A percentile compares a stretch with the other conserved stretches of the same genome.
phyloP scores from a whole-genome alignment of 2,329 filamentous ascomycete species.

The Metarhizium anisopliae region DNA sequence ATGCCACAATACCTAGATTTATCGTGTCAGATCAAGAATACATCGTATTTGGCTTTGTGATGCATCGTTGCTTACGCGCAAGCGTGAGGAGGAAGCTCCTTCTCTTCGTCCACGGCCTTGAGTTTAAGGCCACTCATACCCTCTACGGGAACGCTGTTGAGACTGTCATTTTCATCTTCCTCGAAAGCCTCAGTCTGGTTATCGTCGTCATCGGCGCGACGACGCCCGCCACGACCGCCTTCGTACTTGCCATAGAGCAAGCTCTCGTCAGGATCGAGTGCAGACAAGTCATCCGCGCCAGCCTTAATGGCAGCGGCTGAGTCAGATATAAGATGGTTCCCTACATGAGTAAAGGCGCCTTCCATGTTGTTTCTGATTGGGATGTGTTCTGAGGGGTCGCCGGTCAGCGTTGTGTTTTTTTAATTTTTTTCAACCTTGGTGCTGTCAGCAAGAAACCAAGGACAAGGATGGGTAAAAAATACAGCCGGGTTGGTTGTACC shows the following conservation, averaged over 20 bases:
- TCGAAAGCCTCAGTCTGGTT: constrained; percentile 77
- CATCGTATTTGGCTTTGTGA: not conserved
- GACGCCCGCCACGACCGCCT: constrained; percentile 46
- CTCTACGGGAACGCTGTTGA: constrained; percentile 75
- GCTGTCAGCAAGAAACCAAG: not conserved
- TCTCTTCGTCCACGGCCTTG: constrained; percentile 62
- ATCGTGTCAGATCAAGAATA: not conserved
- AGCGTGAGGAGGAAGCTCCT: constrained; percentile 85
- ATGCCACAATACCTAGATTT: constrained; percentile 80
- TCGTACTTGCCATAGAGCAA: constrained; percentile 65
- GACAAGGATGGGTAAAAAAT: not conserved
- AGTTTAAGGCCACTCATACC: constrained; percentile 58
- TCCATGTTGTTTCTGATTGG: constrained; percentile 50
- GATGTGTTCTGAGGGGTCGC: constrained; percentile 9
- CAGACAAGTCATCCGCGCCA: constrained; percentile 64
- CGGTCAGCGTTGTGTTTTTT: not conserved
- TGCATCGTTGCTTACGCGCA: constrained; percentile 63
- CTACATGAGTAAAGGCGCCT: constrained; percentile 79
- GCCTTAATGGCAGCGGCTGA: constrained; percentile 83
- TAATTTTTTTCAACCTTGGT: not conserved
- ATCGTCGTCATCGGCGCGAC: constrained; percentile 79
- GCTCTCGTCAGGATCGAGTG: constrained; percentile 69
- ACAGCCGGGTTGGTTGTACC: not conserved
- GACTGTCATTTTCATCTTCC: constrained; percentile 67
- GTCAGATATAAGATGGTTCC: constrained; percentile 78